These are phyloP conservation scores for Wickerhamiella musiphila DNA, from an alignment of 805 yeast genomes.

Conservation along the genomic window DNA sequence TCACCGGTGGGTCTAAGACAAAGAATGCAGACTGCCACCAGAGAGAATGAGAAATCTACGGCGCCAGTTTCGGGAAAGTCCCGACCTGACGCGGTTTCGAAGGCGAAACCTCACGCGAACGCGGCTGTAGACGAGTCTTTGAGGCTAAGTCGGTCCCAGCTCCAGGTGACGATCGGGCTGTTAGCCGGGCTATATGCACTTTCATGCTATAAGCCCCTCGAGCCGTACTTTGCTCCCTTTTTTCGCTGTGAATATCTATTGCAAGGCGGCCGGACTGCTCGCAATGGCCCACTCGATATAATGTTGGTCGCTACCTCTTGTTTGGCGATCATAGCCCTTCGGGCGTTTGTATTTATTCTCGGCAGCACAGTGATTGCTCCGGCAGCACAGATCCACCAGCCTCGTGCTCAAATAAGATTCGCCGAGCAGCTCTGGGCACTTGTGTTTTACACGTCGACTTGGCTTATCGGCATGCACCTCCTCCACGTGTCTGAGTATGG, in stretches of 20 bases:
- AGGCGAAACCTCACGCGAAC: too few relatives aligned
- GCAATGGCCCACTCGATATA: constrained; percentile 10
- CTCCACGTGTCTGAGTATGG: constrained; percentile 44
- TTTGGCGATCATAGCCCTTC: constrained; percentile 7
- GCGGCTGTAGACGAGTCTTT: too few relatives aligned
- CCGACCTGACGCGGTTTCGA: too few relatives aligned
- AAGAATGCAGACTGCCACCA: too few relatives aligned
- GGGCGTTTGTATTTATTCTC: constrained; percentile 9
- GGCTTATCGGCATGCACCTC: constrained; percentile 38
- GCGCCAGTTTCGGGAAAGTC: too few relatives aligned
- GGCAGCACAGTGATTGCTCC: constrained; percentile 5
- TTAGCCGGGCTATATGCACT: too few relatives aligned
- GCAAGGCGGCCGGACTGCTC: constrained; percentile 4
- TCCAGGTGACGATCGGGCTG: too few relatives aligned
- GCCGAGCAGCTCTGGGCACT: constrained; percentile 78
- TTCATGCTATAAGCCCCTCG: too few relatives aligned
- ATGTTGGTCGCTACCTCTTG: constrained; percentile 6
- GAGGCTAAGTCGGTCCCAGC: too few relatives aligned
- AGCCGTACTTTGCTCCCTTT: constrained; percentile 2
- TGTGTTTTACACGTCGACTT: constrained; percentile 39
- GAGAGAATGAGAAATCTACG: too few relatives aligned
- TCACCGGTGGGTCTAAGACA: too few relatives aligned
- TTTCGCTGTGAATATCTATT: constrained; percentile 7
- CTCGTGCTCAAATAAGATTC: constrained; percentile 45
- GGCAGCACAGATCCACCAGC: constrained; percentile 25